phyloP scores from a whole-genome alignment of 75 land plant genomes.

The Selaginella moellendorffii region DNA sequence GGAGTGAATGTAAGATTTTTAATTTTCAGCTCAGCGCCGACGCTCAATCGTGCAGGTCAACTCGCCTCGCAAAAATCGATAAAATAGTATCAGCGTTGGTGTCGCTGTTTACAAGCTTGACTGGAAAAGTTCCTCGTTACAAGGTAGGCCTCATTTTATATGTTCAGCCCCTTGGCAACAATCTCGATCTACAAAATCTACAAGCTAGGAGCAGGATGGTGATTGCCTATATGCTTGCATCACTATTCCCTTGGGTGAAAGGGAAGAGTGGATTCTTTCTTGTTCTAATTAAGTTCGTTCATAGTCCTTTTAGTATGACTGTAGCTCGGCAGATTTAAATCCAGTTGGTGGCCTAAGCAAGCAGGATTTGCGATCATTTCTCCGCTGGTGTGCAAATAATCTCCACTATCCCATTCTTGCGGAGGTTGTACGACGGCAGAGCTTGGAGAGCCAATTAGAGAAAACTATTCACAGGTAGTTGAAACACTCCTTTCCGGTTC shows the following conservation, averaged over 20 bases:
- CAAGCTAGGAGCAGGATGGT: constrained; percentile 99
- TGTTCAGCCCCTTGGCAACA: constrained; percentile 31
- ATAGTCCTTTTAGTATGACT: constrained; percentile 99
- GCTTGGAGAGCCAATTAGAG: constrained; percentile 88
- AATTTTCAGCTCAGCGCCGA: constrained; percentile 62
- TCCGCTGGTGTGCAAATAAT: constrained; percentile 82
- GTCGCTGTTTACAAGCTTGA: constrained; percentile 56
- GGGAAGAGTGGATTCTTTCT: constrained; percentile 79
- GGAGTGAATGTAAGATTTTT: neutral
- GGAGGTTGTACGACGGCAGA: constrained; percentile 96
- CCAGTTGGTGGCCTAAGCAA: constrained; percentile 98
- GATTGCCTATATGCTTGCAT: constrained; percentile 87
- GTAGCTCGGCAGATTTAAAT: constrained; percentile 98
- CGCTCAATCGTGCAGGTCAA: constrained; percentile 45
- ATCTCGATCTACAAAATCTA: constrained; percentile 85
- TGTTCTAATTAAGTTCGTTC: constrained; percentile 89
- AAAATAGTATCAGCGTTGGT: constrained; percentile 60
- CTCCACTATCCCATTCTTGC: constrained; percentile 63
- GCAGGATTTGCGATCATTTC: constrained; percentile 71
- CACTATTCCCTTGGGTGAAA: constrained; percentile 93
- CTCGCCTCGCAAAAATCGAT: constrained; percentile 74
- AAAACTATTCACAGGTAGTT: constrained; percentile 63
- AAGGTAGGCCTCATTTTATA: constrained; percentile 36
- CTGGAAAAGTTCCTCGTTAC: constrained; percentile 74
- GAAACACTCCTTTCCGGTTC: neutral